These are phyloP conservation scores for Porphyrellus sp. DNA, from an alignment of 1,284 basidiomycete genomes.

Conservation along the genomic window DNA sequence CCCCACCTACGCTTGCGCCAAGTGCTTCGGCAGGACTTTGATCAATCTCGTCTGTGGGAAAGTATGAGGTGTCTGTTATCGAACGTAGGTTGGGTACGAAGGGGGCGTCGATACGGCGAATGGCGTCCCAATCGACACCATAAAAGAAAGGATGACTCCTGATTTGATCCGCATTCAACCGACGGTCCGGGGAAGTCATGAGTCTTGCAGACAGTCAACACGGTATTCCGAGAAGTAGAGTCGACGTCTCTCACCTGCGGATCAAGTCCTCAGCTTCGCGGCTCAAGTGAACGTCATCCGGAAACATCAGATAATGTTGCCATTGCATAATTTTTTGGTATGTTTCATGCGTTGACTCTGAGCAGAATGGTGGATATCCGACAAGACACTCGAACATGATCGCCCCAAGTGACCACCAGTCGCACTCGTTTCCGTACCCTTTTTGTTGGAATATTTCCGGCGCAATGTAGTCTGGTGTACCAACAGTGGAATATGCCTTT, in stretches of 20 bases:
- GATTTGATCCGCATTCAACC: conserved; percentile 84
- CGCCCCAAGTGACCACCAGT: conserved; percentile 96
- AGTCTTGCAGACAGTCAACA: conserved; percentile 46
- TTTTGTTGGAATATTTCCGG: conserved; percentile 97
- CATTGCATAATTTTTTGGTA: conserved; percentile 99
- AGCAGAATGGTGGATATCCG: conserved; percentile 97
- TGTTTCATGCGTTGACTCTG: conserved; percentile 97
- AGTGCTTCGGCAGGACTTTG: conserved; percentile 72
- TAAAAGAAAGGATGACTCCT: conserved; percentile 96
- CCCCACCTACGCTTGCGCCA: conserved; percentile 52
- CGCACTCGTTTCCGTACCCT: conserved; percentile 96
- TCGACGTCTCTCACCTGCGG: conserved; percentile 52
- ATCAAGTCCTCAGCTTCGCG: conserved; percentile 93
- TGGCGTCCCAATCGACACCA: conserved; percentile 91
- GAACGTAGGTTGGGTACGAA: conserved; percentile 92
- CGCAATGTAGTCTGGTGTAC: conserved; percentile 98
- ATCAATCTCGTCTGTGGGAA: conserved; percentile 95
- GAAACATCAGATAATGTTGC: conserved; percentile 85
- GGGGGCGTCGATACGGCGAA: conserved; percentile 90
- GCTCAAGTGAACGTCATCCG: conserved; percentile 94
- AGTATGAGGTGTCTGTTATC: conserved; percentile 94
- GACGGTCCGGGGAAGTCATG: conserved; percentile 82
- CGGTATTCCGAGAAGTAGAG: not conserved
- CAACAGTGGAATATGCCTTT: conserved; percentile 98
- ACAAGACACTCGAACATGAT: conserved; percentile 99